Evolutionary conservation across 139 green algal genomes (phyloP), one percentile per base, ranked within the genome.

Genomic region (Bryopsis sp.): DNA sequence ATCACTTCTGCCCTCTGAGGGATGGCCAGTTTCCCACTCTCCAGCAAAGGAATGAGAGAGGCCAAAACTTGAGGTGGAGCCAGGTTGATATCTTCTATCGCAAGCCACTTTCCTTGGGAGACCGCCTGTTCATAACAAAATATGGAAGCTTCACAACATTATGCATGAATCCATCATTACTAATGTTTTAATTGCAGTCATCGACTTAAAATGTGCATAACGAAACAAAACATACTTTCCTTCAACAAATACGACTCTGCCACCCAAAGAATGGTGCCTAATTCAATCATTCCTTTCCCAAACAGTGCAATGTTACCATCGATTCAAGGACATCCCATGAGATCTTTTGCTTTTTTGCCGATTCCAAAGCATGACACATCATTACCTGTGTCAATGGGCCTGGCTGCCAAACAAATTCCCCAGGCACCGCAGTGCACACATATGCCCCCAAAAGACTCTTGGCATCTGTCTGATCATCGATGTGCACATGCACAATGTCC

Each of bases 391-490:
- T 88, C 26, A 99, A 77, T 8, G 88, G 91, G 0, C 94, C 94
- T 6, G 91, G 84, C 77, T 92, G 87, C 94, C 94, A 99, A 2
- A 78, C 70, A 79, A 99, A 99, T 81, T 98, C 90, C 0, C 94
- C 94, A 11, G 94, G 92, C 6, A 85, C 79, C 0, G 88, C 72
- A 0, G 85, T 94, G 73, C 87, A 96, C 4, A 95, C 84, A 73
- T 99, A 99, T 0, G 85, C 84, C 0, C 94, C 94, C 59, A 99
- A 80, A 71, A 99, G 81, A 32, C 72, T 87, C 80, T 97, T 97
- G 70, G 82, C 81, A 71, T 99, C 94, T 79, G 93, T 95, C 74
- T 97, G 89, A 62, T 97, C 92, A 71, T 98, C 92, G 48, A 98
- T 66, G 76, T 98, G 90, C 29, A 95, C 78, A n/a, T 69, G 70